Conservation (phyloP, 78 protist species). For the Neovahlkampfia damariscottae region DNA sequence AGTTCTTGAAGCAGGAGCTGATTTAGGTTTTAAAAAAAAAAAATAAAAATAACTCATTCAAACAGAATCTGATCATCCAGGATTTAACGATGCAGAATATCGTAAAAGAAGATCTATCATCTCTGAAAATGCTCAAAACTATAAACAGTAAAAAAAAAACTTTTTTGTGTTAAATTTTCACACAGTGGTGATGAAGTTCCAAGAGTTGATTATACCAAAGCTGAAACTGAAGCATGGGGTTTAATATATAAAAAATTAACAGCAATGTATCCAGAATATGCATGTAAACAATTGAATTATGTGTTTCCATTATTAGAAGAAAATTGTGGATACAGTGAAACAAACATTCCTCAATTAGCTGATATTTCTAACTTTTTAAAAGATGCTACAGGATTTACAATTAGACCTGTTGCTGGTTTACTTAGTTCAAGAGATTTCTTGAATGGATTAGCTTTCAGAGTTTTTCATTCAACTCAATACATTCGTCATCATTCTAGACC, state of each 20-base stretch:
- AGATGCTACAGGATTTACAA: slow-evolving; percentile 64
- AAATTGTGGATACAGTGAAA: slow-evolving; percentile 58
- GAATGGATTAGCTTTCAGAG: slow-evolving; percentile 83
- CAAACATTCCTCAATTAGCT: slow-evolving; percentile 62
- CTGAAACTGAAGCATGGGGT: slow-evolving; percentile 67
- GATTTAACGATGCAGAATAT: slow-evolving; percentile 72
- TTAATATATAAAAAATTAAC: slow-evolving; percentile 32
- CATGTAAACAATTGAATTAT: slow-evolving; percentile 56
- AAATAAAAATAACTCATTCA: too few relatives aligned
- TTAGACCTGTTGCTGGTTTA: slow-evolving; percentile 85
- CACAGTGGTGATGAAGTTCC: slow-evolving; percentile 53
- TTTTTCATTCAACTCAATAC: slow-evolving; percentile 83
- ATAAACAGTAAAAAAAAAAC: slow-evolving; percentile 27
- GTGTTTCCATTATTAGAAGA: slow-evolving; percentile 58
- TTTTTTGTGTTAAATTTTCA: background rate
- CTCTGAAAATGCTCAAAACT: slow-evolving; percentile 39
- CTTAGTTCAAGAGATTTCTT: slow-evolving; percentile 80
- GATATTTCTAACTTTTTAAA: slow-evolving; percentile 45
- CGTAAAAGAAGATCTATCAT: slow-evolving; percentile 51
- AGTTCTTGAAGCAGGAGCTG: slow-evolving; percentile 1
- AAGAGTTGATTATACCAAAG: slow-evolving; percentile 46
- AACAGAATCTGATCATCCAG: slow-evolving; percentile 71
- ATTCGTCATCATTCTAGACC: slow-evolving; percentile 82
- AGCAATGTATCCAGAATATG: slow-evolving; percentile 60
- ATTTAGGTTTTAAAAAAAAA: too few relatives aligned